phyloP scores from a whole-genome alignment of 2,329 filamentous ascomycete genomes.

The Aspergillus pseudoviridinutans region DNA sequence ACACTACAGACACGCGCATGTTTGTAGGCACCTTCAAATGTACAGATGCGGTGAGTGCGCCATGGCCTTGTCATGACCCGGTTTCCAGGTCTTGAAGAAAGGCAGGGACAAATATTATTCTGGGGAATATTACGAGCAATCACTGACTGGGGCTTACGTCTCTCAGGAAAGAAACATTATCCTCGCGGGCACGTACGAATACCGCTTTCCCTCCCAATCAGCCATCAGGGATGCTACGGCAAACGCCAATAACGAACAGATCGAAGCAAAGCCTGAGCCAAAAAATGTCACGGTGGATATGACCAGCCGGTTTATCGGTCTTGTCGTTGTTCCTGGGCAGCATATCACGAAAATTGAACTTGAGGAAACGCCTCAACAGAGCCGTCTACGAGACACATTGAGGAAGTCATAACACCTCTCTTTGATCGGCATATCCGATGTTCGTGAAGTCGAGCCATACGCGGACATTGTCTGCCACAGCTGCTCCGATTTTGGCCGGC shows the following conservation, averaged over 20 bases:
- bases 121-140: background rate
- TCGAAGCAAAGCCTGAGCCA: slow-evolving; percentile 13
- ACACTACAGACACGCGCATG: slow-evolving; percentile 77
- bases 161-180: slow-evolving; percentile 81
- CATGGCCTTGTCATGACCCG: slow-evolving; percentile 1
- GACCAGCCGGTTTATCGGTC: slow-evolving; percentile 79
- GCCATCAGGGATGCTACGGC: slow-evolving; percentile 43
- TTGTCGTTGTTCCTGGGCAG: slow-evolving; percentile 83
- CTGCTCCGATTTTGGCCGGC: background rate
- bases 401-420: slow-evolving; percentile 9
- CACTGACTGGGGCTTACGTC: slow-evolving; percentile 11
- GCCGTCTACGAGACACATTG: slow-evolving; percentile 16
- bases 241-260: slow-evolving; percentile 20
- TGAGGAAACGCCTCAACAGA: slow-evolving; percentile 54
- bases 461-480: background rate
- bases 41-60: slow-evolving; percentile 71
- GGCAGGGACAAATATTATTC: background rate
- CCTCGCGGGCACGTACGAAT: slow-evolving; percentile 81
- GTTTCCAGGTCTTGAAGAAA: background rate
- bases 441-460: background rate
- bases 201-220: slow-evolving; percentile 65
- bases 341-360: slow-evolving; percentile 85
- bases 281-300: slow-evolving; percentile 61
- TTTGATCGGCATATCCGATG: background rate
- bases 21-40: slow-evolving; percentile 93